Conservation (phyloP, 805 yeast genomes). For the Hanseniaspora lachancei region DNA sequence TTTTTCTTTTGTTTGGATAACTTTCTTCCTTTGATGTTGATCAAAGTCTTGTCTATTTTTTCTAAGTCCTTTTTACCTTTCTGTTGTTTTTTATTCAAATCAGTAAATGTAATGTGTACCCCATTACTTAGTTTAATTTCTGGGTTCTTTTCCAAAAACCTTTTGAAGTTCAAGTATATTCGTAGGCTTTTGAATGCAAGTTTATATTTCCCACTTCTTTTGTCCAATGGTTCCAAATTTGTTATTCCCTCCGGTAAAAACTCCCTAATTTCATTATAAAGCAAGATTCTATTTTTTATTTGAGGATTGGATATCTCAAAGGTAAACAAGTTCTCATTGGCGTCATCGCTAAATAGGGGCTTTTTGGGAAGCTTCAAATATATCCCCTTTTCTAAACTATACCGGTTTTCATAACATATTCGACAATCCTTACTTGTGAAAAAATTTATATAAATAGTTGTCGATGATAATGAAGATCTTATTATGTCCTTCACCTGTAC, state of each 20-base stretch:
- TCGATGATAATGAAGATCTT: not conserved
- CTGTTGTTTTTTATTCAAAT: not conserved
- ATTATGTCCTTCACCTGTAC: not conserved
- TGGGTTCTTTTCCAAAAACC: not conserved
- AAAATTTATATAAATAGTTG: not conserved
- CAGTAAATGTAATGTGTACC: not conserved
- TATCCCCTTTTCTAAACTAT: not conserved
- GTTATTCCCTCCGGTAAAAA: slow-evolving; percentile 9
- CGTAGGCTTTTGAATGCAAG: not conserved
- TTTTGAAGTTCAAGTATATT: not conserved
- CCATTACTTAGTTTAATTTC: not conserved
- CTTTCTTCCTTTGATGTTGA: not conserved
- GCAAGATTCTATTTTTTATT: not conserved
- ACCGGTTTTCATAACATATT: not conserved
- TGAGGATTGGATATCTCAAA: not conserved
- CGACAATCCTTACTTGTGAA: not conserved
- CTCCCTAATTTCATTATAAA: slow-evolving; percentile 7
- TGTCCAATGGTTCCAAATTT: not conserved
- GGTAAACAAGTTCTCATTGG: not conserved
- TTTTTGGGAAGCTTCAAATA: not conserved
- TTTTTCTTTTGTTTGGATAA: not conserved
- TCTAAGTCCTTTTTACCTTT: not conserved
- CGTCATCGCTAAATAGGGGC: not conserved
- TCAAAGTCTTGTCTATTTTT: not conserved
- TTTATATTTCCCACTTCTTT: not conserved